phyloP scores from a whole-genome alignment of 2,329 filamentous ascomycete species.

The Dactylellina parvicollis region DNA sequence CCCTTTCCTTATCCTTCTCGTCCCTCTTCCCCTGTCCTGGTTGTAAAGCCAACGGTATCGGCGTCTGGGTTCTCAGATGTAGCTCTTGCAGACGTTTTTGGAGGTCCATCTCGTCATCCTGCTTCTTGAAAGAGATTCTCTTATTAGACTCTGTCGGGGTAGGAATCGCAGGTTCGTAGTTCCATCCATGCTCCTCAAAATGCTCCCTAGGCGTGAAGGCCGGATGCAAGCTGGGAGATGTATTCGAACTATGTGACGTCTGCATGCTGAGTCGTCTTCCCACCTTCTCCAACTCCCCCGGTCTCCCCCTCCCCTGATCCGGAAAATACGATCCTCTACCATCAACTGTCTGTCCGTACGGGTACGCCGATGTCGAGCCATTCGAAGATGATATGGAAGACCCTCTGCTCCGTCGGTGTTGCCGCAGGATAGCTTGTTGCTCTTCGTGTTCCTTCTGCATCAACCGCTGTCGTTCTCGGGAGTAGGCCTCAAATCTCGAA shows the following conservation, averaged over 20 bases:
- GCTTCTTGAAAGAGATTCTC: slow-evolving; percentile 47
- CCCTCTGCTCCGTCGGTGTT: slow-evolving; percentile 66
- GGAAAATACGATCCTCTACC: slow-evolving; percentile 37
- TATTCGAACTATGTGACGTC: slow-evolving; percentile 45
- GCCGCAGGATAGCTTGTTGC: slow-evolving; percentile 70
- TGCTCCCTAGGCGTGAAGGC: slow-evolving; percentile 47
- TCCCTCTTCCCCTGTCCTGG: slow-evolving; percentile 22
- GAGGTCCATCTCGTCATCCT: slow-evolving; percentile 50
- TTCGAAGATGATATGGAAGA: slow-evolving; percentile 52
- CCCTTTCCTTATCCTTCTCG: slow-evolving; percentile 43
- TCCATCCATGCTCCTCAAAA: slow-evolving; percentile 46
- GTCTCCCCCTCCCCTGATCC: slow-evolving; percentile 38
- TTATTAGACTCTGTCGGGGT: slow-evolving; percentile 43
- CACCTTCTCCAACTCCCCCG: slow-evolving; percentile 49
- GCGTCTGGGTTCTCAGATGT: slow-evolving; percentile 42
- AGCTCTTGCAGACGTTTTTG: slow-evolving; percentile 52
- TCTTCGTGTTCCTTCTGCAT: slow-evolving; percentile 40
- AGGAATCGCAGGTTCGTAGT: slow-evolving; percentile 50
- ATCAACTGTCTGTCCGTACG: slow-evolving; percentile 20
- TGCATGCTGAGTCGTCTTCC: slow-evolving; percentile 50
- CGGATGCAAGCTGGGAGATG: slow-evolving; percentile 47
- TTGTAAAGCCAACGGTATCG: slow-evolving; percentile 26
- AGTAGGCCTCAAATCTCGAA: slow-evolving; percentile 54
- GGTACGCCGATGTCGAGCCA: slow-evolving; percentile 26
- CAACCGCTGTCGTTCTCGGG: slow-evolving; percentile 29